Conservation (phyloP, 305 asterid species). For the Fraxinus nigra region DNA sequence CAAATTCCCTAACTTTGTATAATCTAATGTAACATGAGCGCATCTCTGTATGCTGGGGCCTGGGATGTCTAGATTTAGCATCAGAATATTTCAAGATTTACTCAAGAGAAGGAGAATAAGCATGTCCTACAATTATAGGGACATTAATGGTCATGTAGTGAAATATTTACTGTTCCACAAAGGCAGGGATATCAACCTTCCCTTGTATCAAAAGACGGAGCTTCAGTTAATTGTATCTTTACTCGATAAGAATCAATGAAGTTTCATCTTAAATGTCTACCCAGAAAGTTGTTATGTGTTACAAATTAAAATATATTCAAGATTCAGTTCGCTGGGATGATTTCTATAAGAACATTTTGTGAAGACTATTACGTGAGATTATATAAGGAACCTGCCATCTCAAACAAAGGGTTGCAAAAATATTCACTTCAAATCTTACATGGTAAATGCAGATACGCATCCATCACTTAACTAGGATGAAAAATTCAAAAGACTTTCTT, state of each 20-base stretch:
- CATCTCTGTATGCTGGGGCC: not conserved
- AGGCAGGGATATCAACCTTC: not conserved
- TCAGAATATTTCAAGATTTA: not conserved
- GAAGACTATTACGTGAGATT: not conserved
- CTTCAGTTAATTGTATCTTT: not conserved
- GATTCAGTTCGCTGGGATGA: not conserved
- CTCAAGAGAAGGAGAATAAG: not conserved
- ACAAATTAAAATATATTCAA: not conserved
- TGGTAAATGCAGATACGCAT: not conserved
- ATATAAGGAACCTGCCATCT: not conserved
- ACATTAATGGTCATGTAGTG: not conserved
- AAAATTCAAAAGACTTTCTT: not conserved
- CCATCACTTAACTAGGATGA: not conserved
- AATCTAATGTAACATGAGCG: not conserved
- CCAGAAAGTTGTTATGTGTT: not conserved
- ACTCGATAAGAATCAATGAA: not conserved
- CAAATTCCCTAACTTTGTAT: not conserved
- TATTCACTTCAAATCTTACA: not conserved
- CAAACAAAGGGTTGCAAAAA: not conserved
- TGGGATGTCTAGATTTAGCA: not conserved
- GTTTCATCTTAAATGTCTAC: not conserved
- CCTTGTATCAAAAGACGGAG: not conserved
- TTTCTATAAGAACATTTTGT: not conserved
- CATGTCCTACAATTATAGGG: not conserved
- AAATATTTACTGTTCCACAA: not conserved